Evolutionary conservation across 495 filamentous ascomycete species (phyloP).

Genomic region (Patellaria atrata): DNA sequence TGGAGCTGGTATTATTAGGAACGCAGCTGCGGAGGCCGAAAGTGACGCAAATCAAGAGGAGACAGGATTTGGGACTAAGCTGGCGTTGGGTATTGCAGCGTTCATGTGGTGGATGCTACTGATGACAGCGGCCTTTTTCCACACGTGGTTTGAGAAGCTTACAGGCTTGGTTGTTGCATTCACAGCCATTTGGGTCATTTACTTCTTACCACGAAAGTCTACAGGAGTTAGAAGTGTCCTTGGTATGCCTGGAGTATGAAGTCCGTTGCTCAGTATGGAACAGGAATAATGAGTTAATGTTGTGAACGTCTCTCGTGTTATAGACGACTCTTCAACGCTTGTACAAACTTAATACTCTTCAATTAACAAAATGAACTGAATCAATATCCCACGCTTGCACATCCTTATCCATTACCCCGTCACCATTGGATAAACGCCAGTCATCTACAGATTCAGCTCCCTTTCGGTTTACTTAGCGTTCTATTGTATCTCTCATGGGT

Average conservation of each 20-base stretch:
- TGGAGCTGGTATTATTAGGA: constrained; percentile 38
- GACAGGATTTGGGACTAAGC: constrained; percentile 34
- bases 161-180: constrained; percentile 61
- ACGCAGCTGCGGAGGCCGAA: constrained; percentile 29
- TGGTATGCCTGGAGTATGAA: constrained; percentile 56
- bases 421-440: too few species aligned
- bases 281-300: background rate
- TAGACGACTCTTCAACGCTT: constrained; percentile 1
- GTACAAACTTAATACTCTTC: background rate
- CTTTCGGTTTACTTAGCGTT: too few species aligned
- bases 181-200: constrained; percentile 52
- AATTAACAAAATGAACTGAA: background rate
- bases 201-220: constrained; percentile 57
- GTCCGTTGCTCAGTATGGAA: background rate
- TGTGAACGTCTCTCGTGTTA: constrained; percentile 2
- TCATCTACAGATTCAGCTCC: too few species aligned
- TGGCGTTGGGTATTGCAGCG: constrained; percentile 36
- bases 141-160: constrained; percentile 96
- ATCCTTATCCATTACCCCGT: too few species aligned
- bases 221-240: constrained; percentile 48
- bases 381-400: too few species aligned
- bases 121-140: constrained; percentile 96
- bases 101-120: constrained; percentile 87
- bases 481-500: too few species aligned
- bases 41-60: constrained; percentile 27